phyloP scores from a whole-genome alignment of 129 eudicot genomes.

The Ambrosia trifida region DNA sequence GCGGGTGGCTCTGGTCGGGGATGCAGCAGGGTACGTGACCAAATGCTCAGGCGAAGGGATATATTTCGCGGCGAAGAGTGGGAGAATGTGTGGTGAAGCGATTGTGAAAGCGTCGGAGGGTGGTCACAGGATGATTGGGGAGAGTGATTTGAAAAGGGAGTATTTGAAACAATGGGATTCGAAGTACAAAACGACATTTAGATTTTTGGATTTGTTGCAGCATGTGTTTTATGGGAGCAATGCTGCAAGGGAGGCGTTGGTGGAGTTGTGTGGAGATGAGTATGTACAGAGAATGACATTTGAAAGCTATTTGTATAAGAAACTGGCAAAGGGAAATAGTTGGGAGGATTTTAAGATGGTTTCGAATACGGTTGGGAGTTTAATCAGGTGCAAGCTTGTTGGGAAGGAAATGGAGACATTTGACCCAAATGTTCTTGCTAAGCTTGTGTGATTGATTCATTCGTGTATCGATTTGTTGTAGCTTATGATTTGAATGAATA shows the following conservation, averaged over 20 bases:
- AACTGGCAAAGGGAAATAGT: constrained; percentile 70
- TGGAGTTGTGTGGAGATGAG: constrained; percentile 95
- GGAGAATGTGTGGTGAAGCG: constrained; percentile 93
- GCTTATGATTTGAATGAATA: not conserved
- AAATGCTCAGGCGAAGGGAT: constrained; percentile 98
- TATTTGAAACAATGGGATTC: constrained; percentile 90
- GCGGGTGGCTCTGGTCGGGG: constrained; percentile 84
- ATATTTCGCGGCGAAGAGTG: constrained; percentile 95
- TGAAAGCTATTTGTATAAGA: constrained; percentile 92
- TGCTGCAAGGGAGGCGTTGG: constrained; percentile 95
- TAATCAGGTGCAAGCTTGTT: constrained; percentile 79
- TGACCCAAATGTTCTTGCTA: constrained; percentile 31
- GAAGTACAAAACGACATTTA: constrained; percentile 73
- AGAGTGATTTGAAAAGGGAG: constrained; percentile 70
- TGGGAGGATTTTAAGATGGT: constrained; percentile 88
- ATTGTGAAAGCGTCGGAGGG: constrained; percentile 87
- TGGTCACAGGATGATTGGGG: constrained; percentile 69
- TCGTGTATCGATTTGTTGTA: not conserved
- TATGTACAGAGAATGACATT: constrained; percentile 97
- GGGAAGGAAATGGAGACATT: constrained; percentile 67
- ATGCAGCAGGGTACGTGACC: constrained; percentile 91
- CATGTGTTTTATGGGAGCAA: constrained; percentile 92
- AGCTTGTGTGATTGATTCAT: not conserved
- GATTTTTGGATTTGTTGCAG: constrained; percentile 78
- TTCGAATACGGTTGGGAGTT: constrained; percentile 81